Conservation (phyloP, 2,329 filamentous ascomycete species). For the Helicocarpus griseus region DNA sequence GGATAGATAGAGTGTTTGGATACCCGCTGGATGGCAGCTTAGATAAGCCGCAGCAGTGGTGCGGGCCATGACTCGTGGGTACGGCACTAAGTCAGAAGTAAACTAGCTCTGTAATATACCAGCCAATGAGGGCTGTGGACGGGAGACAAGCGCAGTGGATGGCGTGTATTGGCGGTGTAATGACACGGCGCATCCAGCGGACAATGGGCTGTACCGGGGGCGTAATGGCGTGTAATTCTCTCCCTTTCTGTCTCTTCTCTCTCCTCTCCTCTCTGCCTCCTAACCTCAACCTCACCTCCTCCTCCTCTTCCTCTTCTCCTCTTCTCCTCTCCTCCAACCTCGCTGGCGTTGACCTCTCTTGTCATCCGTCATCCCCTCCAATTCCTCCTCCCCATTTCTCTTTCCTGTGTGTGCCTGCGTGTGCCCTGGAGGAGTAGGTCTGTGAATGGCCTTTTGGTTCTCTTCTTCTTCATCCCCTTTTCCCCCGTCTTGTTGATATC, state of each 20-base stretch:
- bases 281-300: not conserved
- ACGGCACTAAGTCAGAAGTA: too few species aligned
- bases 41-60: too few species aligned
- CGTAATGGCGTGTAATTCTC: too few species aligned
- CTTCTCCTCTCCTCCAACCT: slow-evolving; percentile 2
- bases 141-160: too few species aligned
- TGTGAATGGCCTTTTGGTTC: not conserved
- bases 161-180: too few species aligned
- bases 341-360: not conserved
- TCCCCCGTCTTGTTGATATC: slow-evolving; percentile 1
- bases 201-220: too few species aligned
- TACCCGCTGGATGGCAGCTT: too few species aligned
- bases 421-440: not conserved
- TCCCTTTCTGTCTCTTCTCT: not conserved
- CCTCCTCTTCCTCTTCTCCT: not conserved
- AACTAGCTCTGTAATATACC: too few species aligned
- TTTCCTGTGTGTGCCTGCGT: slow-evolving; percentile 17
- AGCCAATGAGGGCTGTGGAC: too few species aligned
- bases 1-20: too few species aligned
- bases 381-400: slow-evolving; percentile 22
- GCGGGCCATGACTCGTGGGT: too few species aligned
- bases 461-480: slow-evolving; percentile 1
- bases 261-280: slow-evolving; percentile 4
- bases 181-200: too few species aligned
- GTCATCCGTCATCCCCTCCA: slow-evolving; percentile 14